These are phyloP conservation scores for Talaromyces sp. DNA, from an alignment of 2,329 filamentous ascomycete genomes.

Conservation along the genomic window DNA sequence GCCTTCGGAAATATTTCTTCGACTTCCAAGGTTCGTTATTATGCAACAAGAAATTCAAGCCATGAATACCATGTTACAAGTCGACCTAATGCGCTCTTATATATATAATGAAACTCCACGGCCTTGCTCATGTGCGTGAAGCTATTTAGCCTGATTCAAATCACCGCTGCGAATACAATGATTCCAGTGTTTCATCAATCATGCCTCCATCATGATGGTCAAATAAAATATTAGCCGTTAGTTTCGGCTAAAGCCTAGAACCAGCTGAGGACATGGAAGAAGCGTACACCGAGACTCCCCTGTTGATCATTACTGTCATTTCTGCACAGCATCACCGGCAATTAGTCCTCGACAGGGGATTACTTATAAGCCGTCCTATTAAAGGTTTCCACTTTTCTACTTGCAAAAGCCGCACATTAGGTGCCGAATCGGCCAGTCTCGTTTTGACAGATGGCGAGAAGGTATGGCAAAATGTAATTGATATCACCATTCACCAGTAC, in stretches of 20 bases:
- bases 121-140: neutral
- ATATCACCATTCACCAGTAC: neutral
- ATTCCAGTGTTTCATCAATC: neutral
- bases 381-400: neutral
- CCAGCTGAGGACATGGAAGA: neutral
- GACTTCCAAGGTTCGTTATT: neutral
- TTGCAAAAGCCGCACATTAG: neutral
- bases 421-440: neutral
- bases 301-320: conserved; percentile 1
- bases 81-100: neutral
- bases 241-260: neutral
- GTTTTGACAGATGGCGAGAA: neutral
- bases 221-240: neutral
- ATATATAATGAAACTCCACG: neutral
- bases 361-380: neutral
- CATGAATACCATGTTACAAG: neutral
- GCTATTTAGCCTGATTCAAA: conserved; percentile 13
- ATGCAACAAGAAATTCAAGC: neutral
- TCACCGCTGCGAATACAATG: neutral
- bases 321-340: neutral
- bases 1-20: neutral
- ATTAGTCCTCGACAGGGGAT: neutral
- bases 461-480: neutral
- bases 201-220: neutral
- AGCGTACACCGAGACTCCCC: conserved; percentile 13